Conservation (phyloP, 768 basidiomycete species). For the Cystofilobasidium macerans region DNA sequence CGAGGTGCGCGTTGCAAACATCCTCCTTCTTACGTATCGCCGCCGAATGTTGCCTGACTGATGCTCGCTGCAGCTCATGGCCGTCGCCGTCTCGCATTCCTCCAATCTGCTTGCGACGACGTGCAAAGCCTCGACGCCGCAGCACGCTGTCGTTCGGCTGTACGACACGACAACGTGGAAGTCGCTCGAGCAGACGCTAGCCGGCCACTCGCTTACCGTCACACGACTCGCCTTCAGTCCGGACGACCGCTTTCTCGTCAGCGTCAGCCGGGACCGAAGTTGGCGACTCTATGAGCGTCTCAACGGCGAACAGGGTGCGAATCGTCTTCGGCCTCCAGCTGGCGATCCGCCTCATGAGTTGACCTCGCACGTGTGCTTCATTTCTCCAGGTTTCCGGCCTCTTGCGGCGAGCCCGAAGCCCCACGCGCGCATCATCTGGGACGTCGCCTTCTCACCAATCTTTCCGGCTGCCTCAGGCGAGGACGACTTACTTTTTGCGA, state of each 20-base stretch:
- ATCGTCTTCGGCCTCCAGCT: neutral
- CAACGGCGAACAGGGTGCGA: conserved; percentile 41
- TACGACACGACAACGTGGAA: conserved; percentile 64
- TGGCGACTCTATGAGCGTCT: conserved; percentile 67
- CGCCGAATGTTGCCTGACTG: neutral
- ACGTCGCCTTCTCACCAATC: conserved; percentile 65
- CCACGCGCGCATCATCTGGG: conserved; percentile 90
- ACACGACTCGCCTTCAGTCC: conserved; percentile 83
- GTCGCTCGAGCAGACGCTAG: conserved; percentile 57
- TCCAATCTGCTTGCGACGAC: conserved; percentile 68
- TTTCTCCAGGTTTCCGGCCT: conserved; percentile 17
- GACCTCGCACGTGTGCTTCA: neutral
- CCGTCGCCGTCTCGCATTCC: conserved; percentile 62
- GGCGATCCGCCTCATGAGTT: neutral
- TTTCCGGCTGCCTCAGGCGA: neutral
- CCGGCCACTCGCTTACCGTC: conserved; percentile 78
- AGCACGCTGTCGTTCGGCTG: conserved; percentile 80
- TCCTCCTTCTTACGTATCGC: neutral
- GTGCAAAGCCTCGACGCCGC: conserved; percentile 73
- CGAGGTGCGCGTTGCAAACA: conserved; percentile 54
- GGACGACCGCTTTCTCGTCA: conserved; percentile 64
- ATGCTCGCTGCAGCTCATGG: conserved; percentile 52
- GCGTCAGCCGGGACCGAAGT: conserved; percentile 81
- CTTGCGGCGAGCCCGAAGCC: conserved; percentile 47
- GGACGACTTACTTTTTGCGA: conserved; percentile 71